phyloP scores from a whole-genome alignment of 805 yeast species.

The Jamesozyma spencerorum region DNA sequence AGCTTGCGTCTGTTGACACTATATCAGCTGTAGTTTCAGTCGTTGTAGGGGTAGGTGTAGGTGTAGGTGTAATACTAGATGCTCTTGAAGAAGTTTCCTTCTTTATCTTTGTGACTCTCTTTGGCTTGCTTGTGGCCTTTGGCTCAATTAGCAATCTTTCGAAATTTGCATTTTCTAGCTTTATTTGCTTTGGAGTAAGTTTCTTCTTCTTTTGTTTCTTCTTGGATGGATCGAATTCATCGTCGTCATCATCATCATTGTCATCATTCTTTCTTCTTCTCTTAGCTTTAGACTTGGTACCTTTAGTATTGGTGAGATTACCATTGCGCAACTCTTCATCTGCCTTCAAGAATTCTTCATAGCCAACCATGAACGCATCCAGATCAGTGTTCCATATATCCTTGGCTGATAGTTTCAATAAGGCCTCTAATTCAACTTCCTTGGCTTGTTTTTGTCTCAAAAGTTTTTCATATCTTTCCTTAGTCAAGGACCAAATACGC shows the following conservation, averaged over 20 bases:
- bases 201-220: constrained; percentile 20
- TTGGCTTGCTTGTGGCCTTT: constrained; percentile 17
- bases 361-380: constrained; percentile 58
- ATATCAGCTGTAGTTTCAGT: constrained; percentile 6
- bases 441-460: constrained; percentile 63
- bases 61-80: constrained; percentile 4
- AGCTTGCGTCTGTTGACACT: background rate
- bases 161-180: constrained; percentile 22
- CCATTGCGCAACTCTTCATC: constrained; percentile 55
- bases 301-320: constrained; percentile 35
- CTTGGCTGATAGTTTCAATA: constrained; percentile 65
- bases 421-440: constrained; percentile 56
- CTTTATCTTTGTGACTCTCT: constrained; percentile 20
- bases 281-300: constrained; percentile 34
- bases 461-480: constrained; percentile 76
- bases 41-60: constrained; percentile 3
- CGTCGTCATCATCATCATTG: constrained; percentile 30
- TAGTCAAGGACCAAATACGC: constrained; percentile 89
- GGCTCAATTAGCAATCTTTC: constrained; percentile 24
- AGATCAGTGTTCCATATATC: constrained; percentile 84
- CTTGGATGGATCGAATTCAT: constrained; percentile 18
- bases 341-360: constrained; percentile 56
- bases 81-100: constrained; percentile 11
- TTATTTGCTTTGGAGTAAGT: constrained; percentile 15
- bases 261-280: constrained; percentile 19